Evolutionary conservation across 768 basidiomycete genomes (phyloP).

Genomic region (Tricholomella constricta): DNA sequence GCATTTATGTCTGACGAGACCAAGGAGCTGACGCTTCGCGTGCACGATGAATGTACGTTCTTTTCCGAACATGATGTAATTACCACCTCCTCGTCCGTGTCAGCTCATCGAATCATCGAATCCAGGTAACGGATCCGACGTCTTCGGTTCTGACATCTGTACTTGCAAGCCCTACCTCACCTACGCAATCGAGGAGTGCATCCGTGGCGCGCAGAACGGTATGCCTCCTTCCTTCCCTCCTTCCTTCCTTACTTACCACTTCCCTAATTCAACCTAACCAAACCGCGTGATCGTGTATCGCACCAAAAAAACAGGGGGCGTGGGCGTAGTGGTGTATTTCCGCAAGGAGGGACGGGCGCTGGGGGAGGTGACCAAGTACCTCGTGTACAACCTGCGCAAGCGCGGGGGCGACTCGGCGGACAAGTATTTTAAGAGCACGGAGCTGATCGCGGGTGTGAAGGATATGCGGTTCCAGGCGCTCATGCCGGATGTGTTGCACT

Average conservation of each 20-base stretch:
- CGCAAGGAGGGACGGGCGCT: conserved; percentile 91
- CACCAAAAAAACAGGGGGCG: no score
- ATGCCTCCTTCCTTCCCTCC: background rate
- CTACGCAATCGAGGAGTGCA: conserved; percentile 93
- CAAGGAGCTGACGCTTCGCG: conserved; percentile 83
- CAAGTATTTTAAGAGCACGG: conserved; percentile 93
- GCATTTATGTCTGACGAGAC: conserved; percentile 72
- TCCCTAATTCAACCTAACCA: background rate
- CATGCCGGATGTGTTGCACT: conserved; percentile 96
- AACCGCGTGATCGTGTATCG: background rate
- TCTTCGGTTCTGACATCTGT: conserved; percentile 92
- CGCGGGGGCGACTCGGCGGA: conserved; percentile 91
- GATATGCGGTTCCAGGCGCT: conserved; percentile 94
- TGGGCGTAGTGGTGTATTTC: conserved; percentile 94
- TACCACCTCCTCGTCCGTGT: no score
- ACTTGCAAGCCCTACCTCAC: conserved; percentile 92
- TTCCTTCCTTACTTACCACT: background rate
- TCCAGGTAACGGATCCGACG: conserved; percentile 91
- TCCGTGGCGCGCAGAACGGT: conserved; percentile 63
- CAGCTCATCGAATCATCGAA: background rate
- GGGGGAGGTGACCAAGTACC: conserved; percentile 94
- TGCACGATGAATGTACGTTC: conserved; percentile 87
- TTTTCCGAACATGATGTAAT: background rate
- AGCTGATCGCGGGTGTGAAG: conserved; percentile 91
- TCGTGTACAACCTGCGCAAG: conserved; percentile 96